Evolutionary conservation across 2,329 filamentous ascomycete species (phyloP), one percentile per base, ranked within the genome.

Genomic region (Leptographium radiaticola): DNA sequence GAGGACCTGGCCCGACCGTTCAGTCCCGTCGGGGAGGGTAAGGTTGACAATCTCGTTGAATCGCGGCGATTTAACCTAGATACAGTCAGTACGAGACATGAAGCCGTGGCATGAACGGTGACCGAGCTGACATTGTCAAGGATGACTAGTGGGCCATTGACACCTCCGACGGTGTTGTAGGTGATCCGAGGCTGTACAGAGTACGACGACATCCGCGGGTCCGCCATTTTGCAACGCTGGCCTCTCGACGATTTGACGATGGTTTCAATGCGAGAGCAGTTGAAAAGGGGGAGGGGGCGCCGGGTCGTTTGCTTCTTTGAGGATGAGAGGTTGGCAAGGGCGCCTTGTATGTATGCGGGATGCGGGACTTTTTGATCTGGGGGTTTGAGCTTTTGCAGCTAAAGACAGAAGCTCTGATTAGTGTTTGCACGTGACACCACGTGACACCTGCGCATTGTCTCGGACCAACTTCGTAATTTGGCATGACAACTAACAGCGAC

Each of bases 11-110:
- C 94, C 93, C 67, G 89, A 90, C 66, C 93, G 81, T 73, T 91
- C 83, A 49, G 89, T 86, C 70, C 93, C 93, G 84, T 98, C 93
- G 61, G 93, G 89, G 59, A 98, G 83, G 40, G 91, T 97, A 70
- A 98, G 74, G 59, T 86, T 89, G 61, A 98, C 93, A 69, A 98
- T 98, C 74, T 98, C 93, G 72, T 96, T 97, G 79, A 87, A 98
- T 68, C 83, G 80, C 59, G 93, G 93, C 70, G 89, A 94, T 85
- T 98, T 98, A 77, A 98, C 89, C 87, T 95, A 66, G 18, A 18
- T 52, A 58, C 67, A 59, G 63, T 44, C 15, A 51, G 36, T 65
- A 62, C 39, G 5, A 34, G 10, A 43, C 20, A 47, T 4, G 9
- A 18, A 6, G 12, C 7, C 25, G n/a, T 4, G 18, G 40, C 39